These are phyloP conservation scores for Scenedesmus sp. DNA, from an alignment of 163 green algal genomes.

Conservation along the genomic window DNA sequence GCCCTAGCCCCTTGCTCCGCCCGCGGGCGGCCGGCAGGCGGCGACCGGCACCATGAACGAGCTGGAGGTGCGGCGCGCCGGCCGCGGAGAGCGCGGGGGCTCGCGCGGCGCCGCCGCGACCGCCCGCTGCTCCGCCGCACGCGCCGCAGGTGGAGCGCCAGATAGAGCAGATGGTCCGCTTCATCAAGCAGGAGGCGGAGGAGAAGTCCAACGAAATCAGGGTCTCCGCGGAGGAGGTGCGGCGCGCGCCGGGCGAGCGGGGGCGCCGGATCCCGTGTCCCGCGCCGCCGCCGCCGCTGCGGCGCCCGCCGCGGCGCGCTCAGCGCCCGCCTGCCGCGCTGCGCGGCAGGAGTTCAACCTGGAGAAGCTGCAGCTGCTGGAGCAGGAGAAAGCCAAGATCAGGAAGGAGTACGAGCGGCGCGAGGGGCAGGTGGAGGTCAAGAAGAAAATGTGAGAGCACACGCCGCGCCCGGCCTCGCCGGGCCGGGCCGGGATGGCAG, in stretches of 20 bases:
- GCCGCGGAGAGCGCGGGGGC: no score
- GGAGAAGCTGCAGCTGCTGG: constrained; percentile 96
- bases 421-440: constrained; percentile 91
- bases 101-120: no score
- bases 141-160: constrained; percentile 66
- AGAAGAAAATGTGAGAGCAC: constrained; percentile 96
- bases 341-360: constrained; percentile 95
- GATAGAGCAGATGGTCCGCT: constrained; percentile 92
- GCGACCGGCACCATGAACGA: constrained; percentile 37
- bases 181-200: constrained; percentile 99
- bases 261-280: no score
- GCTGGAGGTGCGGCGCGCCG: constrained; percentile 13
- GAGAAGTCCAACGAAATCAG: constrained; percentile 98
- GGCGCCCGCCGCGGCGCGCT: not conserved
- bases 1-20: no score
- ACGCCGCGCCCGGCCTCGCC: no score
- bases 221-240: constrained; percentile 96
- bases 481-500: no score
- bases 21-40: no score
- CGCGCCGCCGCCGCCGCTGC: not conserved
- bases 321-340: not conserved
- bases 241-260: no score
- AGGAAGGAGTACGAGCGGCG: constrained; percentile 96
- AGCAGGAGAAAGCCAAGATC: constrained; percentile 96
- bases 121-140: not conserved